phyloP scores from a whole-genome alignment of 2,329 filamentous ascomycete genomes.

The Didymosphaeria variabile region DNA sequence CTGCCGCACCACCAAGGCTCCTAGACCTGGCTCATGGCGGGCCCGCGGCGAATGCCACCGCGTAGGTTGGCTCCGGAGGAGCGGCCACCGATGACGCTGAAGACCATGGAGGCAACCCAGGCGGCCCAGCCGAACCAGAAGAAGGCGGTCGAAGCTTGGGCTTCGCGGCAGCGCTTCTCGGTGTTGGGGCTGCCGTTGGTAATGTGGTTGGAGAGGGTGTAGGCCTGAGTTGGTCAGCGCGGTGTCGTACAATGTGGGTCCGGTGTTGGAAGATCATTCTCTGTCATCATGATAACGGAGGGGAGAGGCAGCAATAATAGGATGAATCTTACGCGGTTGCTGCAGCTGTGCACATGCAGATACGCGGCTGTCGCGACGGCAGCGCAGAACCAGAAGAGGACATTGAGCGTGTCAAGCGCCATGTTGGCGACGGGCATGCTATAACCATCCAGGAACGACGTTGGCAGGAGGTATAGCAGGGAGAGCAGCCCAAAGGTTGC shows the following conservation, averaged over 20 bases:
- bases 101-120: slow-evolving; percentile 64
- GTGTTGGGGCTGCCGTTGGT: slow-evolving; percentile 68
- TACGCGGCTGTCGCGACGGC: slow-evolving; percentile 76
- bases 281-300: not conserved
- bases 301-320: not conserved
- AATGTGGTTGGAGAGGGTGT: slow-evolving; percentile 63
- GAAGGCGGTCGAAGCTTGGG: slow-evolving; percentile 78
- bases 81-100: slow-evolving; percentile 64
- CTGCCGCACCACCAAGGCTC: slow-evolving; percentile 34
- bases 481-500: slow-evolving; percentile 72
- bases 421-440: slow-evolving; percentile 63
- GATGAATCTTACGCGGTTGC: slow-evolving; percentile 59
- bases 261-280: not conserved
- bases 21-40: slow-evolving; percentile 66
- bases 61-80: slow-evolving; percentile 56
- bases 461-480: slow-evolving; percentile 68
- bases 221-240: slow-evolving; percentile 41
- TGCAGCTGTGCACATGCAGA: slow-evolving; percentile 74
- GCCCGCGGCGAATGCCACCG: slow-evolving; percentile 56
- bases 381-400: slow-evolving; percentile 75
- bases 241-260: not conserved
- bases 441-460: slow-evolving; percentile 63
- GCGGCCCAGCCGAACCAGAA: slow-evolving; percentile 79
- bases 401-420: slow-evolving; percentile 66
- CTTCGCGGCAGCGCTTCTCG: slow-evolving; percentile 74